These are phyloP conservation scores for Microcos paniculata DNA, from an alignment of 345 rosid species.

Conservation along the genomic window DNA sequence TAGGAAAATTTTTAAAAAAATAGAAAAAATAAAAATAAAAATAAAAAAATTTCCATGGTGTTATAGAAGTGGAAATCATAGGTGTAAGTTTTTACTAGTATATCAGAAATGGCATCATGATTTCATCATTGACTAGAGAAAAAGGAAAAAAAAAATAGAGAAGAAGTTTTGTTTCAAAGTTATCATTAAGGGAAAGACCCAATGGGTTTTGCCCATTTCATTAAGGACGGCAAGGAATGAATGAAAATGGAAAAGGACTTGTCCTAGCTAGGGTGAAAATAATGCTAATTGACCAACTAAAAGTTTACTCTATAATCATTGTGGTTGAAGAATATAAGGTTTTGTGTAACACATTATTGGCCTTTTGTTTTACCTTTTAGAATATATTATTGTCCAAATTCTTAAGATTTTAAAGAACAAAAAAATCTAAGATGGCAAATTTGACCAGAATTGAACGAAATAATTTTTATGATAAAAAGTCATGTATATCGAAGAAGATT, in stretches of 20 bases:
- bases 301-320: background rate
- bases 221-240: background rate
- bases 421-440: background rate
- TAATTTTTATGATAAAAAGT: background rate
- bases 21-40: background rate
- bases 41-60: too few species aligned
- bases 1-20: background rate
- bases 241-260: slow-evolving; percentile 6
- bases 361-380: background rate
- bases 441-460: background rate
- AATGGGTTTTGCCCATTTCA: background rate
- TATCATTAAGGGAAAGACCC: slow-evolving; percentile 3
- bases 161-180: background rate
- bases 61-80: slow-evolving; percentile 14
- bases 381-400: background rate
- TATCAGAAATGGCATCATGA: background rate
- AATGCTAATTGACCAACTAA: background rate
- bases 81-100: background rate
- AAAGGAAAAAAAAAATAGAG: background rate
- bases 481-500: background rate
- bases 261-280: background rate
- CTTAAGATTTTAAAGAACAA: background rate
- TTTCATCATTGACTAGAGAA: background rate
- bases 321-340: background rate
- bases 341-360: background rate